These are phyloP conservation scores for Moniliella sp. DNA, from an alignment of 1,284 basidiomycete species.

Conservation along the genomic window DNA sequence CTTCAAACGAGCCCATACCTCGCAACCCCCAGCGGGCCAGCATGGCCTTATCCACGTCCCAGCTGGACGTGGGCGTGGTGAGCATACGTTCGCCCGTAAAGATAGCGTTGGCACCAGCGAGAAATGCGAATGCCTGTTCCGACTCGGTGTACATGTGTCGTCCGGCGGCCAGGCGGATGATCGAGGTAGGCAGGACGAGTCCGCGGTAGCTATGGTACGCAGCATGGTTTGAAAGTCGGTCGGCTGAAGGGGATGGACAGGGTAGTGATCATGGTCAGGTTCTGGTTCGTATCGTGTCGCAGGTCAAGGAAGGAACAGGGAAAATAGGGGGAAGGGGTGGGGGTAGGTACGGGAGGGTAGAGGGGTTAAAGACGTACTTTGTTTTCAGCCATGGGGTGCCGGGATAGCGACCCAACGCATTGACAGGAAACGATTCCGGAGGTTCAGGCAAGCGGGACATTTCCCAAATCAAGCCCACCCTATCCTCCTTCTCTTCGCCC, in stretches of 20 bases:
- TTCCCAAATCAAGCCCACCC: slow-evolving; percentile 82
- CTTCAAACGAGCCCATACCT: slow-evolving; percentile 57
- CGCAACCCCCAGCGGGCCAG: slow-evolving; percentile 73
- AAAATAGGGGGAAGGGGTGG: neutral
- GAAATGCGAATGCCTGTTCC: slow-evolving; percentile 91
- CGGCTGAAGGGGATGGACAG: slow-evolving; percentile 5
- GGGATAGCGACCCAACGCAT: slow-evolving; percentile 56
- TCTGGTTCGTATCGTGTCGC: too few relatives aligned
- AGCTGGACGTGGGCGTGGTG: slow-evolving; percentile 55
- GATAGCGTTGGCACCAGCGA: slow-evolving; percentile 92
- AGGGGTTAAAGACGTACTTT: slow-evolving; percentile 28
- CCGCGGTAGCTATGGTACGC: slow-evolving; percentile 82
- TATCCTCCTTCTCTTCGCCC: slow-evolving; percentile 67
- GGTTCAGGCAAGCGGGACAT: slow-evolving; percentile 72
- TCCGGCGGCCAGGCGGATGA: slow-evolving; percentile 83
- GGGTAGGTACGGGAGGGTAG: neutral
- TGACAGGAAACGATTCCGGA: slow-evolving; percentile 93
- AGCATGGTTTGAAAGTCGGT: slow-evolving; percentile 54
- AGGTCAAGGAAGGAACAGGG: neutral
- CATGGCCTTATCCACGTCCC: slow-evolving; percentile 68
- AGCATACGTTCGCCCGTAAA: slow-evolving; percentile 94
- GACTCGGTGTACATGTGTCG: slow-evolving; percentile 70
- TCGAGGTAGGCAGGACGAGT: slow-evolving; percentile 67
- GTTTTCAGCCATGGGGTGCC: slow-evolving; percentile 43
- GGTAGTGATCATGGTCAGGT: too few relatives aligned